Evolutionary conservation across 345 rosid species (phyloP), one percentile per base, ranked within the genome.

Genomic region (Camelina laxa): DNA sequence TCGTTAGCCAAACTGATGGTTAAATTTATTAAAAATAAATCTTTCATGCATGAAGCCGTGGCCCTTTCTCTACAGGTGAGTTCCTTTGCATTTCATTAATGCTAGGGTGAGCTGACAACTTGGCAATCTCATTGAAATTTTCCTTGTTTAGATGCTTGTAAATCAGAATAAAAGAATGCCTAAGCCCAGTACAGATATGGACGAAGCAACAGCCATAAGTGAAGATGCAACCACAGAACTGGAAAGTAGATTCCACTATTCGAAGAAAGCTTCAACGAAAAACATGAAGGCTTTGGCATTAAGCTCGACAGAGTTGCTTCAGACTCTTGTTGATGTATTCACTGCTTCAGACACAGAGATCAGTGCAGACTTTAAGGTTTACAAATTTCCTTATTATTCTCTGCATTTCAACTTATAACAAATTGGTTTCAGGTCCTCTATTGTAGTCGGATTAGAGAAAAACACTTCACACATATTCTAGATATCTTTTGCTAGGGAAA

Each of bases 31-130:
- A 83, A 84, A 74, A 84, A 84, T 62, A 78, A 92, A 42, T 51
- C 93, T 33, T 83, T 80, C 76, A 90, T 90, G 97, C 87, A 85
- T 66, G 89, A 88, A 77, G 76, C 76, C 38, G 82, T 90, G 75
- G 85, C 89, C 73, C 72, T 84, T 82, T 86, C 97, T 73, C 66
- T 95, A 53, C 89, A 90, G 87, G 98, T 94, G 53, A 78, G 59
- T 62, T 30, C 68, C 45, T 79, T 48, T 27, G 0, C 49, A 33
- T 51, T 27, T 41, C 73, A 16, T 36, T n/a, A 68, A 15, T 35
- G 50, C 9, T 69, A 19, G 51, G 44, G 11, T 57, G 72, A 41
- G 22, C 27, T 65, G 42, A 19, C 9, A 74, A 20, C 17, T 55
- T 56, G 17, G 65, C 19, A 10, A 8, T 22, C 57, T 53, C 55